Base-by-base conservation (phyloP, 2,329 filamentous ascomycete species). In the Stemphylium beticola region DNA sequence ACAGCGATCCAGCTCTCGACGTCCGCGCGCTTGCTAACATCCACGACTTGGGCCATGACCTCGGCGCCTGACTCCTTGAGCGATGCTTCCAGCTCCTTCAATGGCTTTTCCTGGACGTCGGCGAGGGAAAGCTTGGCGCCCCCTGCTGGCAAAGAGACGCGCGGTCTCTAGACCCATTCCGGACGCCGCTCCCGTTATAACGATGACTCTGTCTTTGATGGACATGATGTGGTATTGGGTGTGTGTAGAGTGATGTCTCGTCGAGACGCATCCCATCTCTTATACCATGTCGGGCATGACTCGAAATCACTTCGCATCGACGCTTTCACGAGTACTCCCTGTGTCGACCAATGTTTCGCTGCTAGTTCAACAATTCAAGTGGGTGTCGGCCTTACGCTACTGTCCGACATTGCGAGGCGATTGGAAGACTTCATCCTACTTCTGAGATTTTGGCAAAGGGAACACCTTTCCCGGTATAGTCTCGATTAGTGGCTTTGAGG, bases 1-100 rank as follows among this genome's bases (percentile, higher is more conserved):
- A 54, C 41, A 10, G 79, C 77, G 42, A 84, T 78, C 83, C 83
- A 85, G 17, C 64, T 63, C 26, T 85, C 81, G 9, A 85, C 83
- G 24, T 83, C 49, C 4, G 69, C 62, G 43, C 76, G 74, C 47
- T 78, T 76, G 26, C 78, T 79, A 14, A 85, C 74, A 54, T 85
- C 82, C 18, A 85, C 78, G 29, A 71, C 74, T n/a, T 73, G 73
- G 38, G 77, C 49, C 39, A 74, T 57, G 51, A 76, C 73, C 2
- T 66, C 53, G 0, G 57, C 56, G 1, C 67, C 67, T 0, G 51
- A 31, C 22, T 62, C 20, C 17, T 20, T 29, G 1, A 73, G 57
- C 24, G 71, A 65, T 8, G 42, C 43, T 34, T 65, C 62, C 14
- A 70, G 49, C 0, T 61, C 62, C 29, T 62, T 51, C 4, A 71